Evolutionary conservation across 345 rosid species (phyloP), one percentile per base, ranked within the genome.

Genomic region (Limnanthes douglasii): DNA sequence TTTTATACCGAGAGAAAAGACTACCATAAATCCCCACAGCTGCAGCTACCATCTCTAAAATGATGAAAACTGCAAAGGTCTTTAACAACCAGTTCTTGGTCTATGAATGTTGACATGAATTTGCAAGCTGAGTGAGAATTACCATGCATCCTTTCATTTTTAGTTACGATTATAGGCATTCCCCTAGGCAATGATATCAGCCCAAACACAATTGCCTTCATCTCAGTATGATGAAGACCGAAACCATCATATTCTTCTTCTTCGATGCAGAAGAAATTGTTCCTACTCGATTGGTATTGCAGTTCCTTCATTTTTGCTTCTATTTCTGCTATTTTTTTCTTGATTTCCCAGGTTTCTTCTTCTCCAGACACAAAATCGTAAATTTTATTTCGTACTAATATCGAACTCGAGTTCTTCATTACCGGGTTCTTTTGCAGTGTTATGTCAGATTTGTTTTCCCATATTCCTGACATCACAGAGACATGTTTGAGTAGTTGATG

Each of bases 21-120:
- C 17, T 52, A 38, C 58, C 58, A 31, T 17, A n/a, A 31, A 44
- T 37, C 58, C 19, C 15, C 18, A 31, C 51, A 45, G 23, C 58
- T 53, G 45, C 58, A 53, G 21, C 25, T 37, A 22, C 58, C 58
- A 12, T 37, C 30, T 37, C 27, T 45, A 24, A 53, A 53, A 21
- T 53, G 58, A 24, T 53, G 51, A 28, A 53, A 45, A 26, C 29
- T 45, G 45, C 45, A 37, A 6, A 15, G 40, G 21, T 53, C 58
- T 15, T 44, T 45, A 17, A 45, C 45, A 20, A 44, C 46, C 49
- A 43, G 20, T 31, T 43, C 51, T 22, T 42, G 37, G 13, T 34
- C 53, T 2, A 39, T 27, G 23, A 54, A 46, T 8, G 43, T 40
- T 29, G 60, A 54, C 37, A 54, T 46, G 33, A 54, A 54, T 48